These are phyloP conservation scores for Fusarium illudens DNA, from an alignment of 2,329 filamentous ascomycete genomes.

Conservation along the genomic window DNA sequence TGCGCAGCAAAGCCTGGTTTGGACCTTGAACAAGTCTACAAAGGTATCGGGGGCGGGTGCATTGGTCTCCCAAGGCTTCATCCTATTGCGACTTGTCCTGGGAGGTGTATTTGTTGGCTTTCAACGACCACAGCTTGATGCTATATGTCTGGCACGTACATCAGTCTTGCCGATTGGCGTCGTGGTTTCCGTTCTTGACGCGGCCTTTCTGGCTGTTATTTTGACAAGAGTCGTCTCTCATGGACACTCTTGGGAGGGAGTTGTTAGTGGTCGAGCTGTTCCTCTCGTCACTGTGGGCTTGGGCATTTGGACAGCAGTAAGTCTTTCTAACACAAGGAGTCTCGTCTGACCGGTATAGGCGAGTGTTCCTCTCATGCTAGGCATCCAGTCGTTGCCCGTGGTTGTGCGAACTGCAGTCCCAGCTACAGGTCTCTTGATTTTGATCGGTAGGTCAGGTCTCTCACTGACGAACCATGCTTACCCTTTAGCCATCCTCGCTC, in stretches of 20 bases:
- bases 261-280: slow-evolving; percentile 50
- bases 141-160: slow-evolving; percentile 61
- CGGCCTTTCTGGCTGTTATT: slow-evolving; percentile 54
- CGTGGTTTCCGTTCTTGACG: slow-evolving; percentile 56
- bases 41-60: slow-evolving; percentile 48
- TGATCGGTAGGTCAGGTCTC: slow-evolving; percentile 54
- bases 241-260: slow-evolving; percentile 45
- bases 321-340: slow-evolving; percentile 39
- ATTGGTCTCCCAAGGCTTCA: slow-evolving; percentile 55
- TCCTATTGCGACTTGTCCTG: slow-evolving; percentile 60
- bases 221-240: slow-evolving; percentile 52
- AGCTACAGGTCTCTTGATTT: slow-evolving; percentile 57
- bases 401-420: slow-evolving; percentile 60
- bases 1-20: slow-evolving; percentile 63
- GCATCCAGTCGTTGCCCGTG: slow-evolving; percentile 53
- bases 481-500: slow-evolving; percentile 46
- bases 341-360: slow-evolving; percentile 47
- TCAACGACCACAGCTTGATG: slow-evolving; percentile 60
- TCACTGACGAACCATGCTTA: slow-evolving; percentile 1
- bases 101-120: slow-evolving; percentile 65
- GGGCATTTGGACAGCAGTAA: slow-evolving; percentile 63
- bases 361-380: slow-evolving; percentile 62
- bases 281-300: slow-evolving; percentile 55
- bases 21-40: slow-evolving; percentile 55
- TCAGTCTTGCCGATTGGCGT: slow-evolving; percentile 56